These are phyloP conservation scores for Luffa acutangula DNA, from an alignment of 306 rosid genomes.

Conservation along the genomic window DNA sequence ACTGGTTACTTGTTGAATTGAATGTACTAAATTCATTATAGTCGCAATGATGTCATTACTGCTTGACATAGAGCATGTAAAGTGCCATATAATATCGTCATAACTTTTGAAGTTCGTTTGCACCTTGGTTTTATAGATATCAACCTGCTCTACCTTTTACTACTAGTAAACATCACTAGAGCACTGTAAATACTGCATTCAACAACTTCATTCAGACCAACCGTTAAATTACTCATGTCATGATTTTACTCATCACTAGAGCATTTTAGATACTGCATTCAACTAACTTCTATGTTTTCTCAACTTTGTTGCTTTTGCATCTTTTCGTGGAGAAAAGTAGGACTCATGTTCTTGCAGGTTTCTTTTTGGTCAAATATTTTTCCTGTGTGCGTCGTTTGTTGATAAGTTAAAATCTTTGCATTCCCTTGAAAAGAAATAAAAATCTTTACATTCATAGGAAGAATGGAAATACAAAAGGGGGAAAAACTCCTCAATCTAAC, in stretches of 20 bases:
- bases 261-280: too few relatives aligned
- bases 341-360: not conserved
- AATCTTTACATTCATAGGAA: not conserved
- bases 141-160: not conserved
- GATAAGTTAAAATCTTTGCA: not conserved
- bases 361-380: not conserved
- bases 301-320: not conserved
- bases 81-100: not conserved
- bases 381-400: not conserved
- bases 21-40: not conserved
- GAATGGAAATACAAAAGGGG: not conserved
- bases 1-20: not conserved
- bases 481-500: not conserved
- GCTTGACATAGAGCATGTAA: not conserved
- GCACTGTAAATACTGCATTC: not conserved
- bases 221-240: not conserved
- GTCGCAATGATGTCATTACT: not conserved
- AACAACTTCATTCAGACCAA: not conserved
- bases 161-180: not conserved
- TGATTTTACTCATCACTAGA: too few relatives aligned
- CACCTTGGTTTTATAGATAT: not conserved
- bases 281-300: not conserved
- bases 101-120: not conserved
- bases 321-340: not conserved
- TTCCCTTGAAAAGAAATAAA: not conserved